Percentiles rank a stretch among this genome's conserved stretches.
Conservation (phyloP, 2,329 filamentous ascomycete species). For the Botryotinia convoluta region DNA sequence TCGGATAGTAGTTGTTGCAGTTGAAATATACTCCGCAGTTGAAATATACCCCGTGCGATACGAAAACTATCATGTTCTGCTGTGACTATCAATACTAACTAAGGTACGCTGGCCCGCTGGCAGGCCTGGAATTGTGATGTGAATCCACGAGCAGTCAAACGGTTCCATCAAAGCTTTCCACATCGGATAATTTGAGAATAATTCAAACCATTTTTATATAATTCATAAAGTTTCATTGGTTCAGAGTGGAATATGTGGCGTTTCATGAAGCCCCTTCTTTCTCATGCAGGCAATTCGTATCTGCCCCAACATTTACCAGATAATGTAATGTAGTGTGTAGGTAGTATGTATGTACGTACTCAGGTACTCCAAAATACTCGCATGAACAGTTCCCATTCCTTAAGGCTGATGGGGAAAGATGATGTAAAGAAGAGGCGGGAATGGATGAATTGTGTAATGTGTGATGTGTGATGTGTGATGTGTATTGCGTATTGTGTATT, state of each 20-base stretch:
- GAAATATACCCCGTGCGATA: not conserved
- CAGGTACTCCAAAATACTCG: not conserved
- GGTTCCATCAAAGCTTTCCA: not conserved
- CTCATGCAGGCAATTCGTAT: not conserved
- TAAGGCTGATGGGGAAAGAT: conserved; percentile 10
- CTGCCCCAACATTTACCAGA: not conserved
- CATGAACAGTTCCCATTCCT: conserved; percentile 6
- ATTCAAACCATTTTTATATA: not conserved
- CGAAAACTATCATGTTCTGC: not conserved
- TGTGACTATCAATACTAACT: not conserved
- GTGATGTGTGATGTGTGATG: not conserved
- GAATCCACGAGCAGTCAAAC: not conserved
- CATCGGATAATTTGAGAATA: not conserved
- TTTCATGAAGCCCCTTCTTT: conserved; percentile 1
- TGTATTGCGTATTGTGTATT: not conserved
- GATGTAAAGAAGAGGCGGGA: not conserved
- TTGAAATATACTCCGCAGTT: not conserved
- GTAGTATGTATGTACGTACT: not conserved
- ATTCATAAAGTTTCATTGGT: not conserved
- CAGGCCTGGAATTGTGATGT: not conserved
- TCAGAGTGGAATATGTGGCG: not conserved
- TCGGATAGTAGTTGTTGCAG: not conserved
- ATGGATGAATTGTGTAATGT: not conserved
- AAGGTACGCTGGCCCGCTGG: not conserved
- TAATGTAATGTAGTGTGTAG: not conserved